Conservation (phyloP, 2,329 filamentous ascomycete species). For the Whalleya microplaca region DNA sequence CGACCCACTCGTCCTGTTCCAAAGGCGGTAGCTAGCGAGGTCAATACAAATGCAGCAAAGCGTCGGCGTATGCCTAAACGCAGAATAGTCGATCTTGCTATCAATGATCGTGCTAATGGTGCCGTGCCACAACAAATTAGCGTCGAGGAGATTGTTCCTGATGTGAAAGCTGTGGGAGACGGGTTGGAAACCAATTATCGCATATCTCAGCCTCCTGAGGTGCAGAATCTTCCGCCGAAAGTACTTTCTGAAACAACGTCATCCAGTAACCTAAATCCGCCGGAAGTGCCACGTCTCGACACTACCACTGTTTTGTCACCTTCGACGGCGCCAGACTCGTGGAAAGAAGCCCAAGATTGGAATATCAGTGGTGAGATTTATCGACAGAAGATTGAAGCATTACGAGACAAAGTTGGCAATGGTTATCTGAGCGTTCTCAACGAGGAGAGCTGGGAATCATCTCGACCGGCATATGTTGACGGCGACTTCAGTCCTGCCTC, state of each 20-base stretch:
- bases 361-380: constrained; percentile 76
- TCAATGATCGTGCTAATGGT: constrained; percentile 44
- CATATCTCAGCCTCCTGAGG: constrained; percentile 48
- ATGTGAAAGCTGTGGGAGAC: constrained; percentile 19
- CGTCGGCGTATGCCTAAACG: constrained; percentile 64
- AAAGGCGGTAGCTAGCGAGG: constrained; percentile 59
- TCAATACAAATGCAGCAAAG: constrained; percentile 61
- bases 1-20: constrained; percentile 48
- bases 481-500: constrained; percentile 43
- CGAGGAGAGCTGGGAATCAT: constrained; percentile 70
- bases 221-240: constrained; percentile 36
- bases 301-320: constrained; percentile 41
- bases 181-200: constrained; percentile 45
- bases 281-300: constrained; percentile 45
- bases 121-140: constrained; percentile 28
- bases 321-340: constrained; percentile 38
- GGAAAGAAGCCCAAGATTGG: constrained; percentile 60
- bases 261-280: constrained; percentile 31
- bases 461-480: constrained; percentile 43
- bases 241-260: constrained; percentile 40
- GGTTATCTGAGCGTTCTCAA: constrained; percentile 86
- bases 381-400: constrained; percentile 82
- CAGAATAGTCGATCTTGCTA: constrained; percentile 67
- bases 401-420: constrained; percentile 83
- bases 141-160: constrained; percentile 28